Conservation (phyloP, 768 basidiomycete genomes). For the Aureoboletus auriporus region DNA sequence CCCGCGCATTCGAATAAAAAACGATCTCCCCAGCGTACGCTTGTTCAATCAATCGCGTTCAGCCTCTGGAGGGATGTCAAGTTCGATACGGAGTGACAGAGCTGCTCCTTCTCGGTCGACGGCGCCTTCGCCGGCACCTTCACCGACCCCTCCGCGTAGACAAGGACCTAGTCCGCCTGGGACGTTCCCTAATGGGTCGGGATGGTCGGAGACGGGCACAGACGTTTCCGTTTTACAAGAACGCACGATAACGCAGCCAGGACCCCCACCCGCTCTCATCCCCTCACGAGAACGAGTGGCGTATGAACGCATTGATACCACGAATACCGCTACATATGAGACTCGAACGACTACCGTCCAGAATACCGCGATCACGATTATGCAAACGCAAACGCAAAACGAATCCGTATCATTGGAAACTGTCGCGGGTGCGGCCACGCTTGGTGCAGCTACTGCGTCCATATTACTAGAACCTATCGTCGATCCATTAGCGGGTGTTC, state of each 20-base stretch:
- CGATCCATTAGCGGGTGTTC: background rate
- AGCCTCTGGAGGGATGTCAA: slow-evolving; percentile 13
- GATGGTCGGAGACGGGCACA: slow-evolving; percentile 29
- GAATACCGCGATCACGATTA: slow-evolving; percentile 8
- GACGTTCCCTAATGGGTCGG: slow-evolving; percentile 23
- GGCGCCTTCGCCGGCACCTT: slow-evolving; percentile 13
- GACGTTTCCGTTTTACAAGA: slow-evolving; percentile 21
- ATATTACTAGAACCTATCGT: slow-evolving; percentile 3
- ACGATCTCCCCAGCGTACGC: slow-evolving; percentile 27
- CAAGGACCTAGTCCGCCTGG: slow-evolving; percentile 27
- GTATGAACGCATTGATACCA: slow-evolving; percentile 11
- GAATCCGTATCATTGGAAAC: slow-evolving; percentile 5
- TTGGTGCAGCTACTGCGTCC: background rate
- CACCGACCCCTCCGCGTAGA: slow-evolving; percentile 14
- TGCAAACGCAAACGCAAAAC: slow-evolving; percentile 14
- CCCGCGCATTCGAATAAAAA: slow-evolving; percentile 29
- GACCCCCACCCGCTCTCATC: slow-evolving; percentile 28
- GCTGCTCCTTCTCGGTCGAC: slow-evolving; percentile 26
- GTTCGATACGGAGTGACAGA: slow-evolving; percentile 30
- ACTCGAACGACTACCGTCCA: slow-evolving; percentile 1
- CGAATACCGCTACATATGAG: slow-evolving; percentile 5
- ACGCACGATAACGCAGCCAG: slow-evolving; percentile 10
- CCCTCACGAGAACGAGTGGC: slow-evolving; percentile 17
- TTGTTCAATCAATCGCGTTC: slow-evolving; percentile 20
- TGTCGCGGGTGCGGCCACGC: background rate